Evolutionary conservation across 352 stramenopile species (phyloP), one percentile per base, ranked within the genome.

Genomic region (Phytophthora colocasiae): DNA sequence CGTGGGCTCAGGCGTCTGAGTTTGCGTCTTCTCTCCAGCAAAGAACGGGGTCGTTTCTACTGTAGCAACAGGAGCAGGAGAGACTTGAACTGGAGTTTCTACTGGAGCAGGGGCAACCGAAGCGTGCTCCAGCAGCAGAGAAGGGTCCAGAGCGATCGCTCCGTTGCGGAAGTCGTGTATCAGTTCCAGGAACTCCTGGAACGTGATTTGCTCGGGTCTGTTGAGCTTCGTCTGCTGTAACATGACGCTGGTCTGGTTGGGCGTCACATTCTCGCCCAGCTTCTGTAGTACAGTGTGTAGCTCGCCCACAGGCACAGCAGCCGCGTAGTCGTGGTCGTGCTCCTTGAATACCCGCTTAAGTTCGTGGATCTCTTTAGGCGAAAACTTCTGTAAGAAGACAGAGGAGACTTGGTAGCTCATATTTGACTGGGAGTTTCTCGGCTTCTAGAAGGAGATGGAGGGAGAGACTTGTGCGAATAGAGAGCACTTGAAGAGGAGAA

Each of bases 331-430:
- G 49, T 59, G 64, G 69, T 96, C 88, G 53, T 93, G 89, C 75
- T 92, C 81, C 57, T 92, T 92, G 70, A 96, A 96, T 31, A 90
- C 82, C 61, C 82, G 79, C 70, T 95, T 93, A 67, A 93, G 77
- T 69, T 95, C 83, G 62, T 94, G 81, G 71, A 93, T 94, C 71
- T 96, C 88, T 64, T 91, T 92, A 66, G 87, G 88, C 59, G 85
- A 88, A 63, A 96, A 94, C 65, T 94, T 94, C 58, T 94, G 87
- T 50, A 96, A 58, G 59, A 94, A 96, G 45, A 78, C 71, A 27
- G 85, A 93, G 32, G 85, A 88, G 19, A 96, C 70, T 52, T 93
- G 83, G 78, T 96, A 96, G 73, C 85, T 93, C 87, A 96, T 96
- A 29, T 40, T 62, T 40, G 29, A 38, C 29, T 27, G 6, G 6